A percentile compares a stretch with the other conserved stretches of the same genome.
These are phyloP conservation scores for Phytopythium delawarense DNA, from an alignment of 352 stramenopile genomes.

Conservation along the genomic window DNA sequence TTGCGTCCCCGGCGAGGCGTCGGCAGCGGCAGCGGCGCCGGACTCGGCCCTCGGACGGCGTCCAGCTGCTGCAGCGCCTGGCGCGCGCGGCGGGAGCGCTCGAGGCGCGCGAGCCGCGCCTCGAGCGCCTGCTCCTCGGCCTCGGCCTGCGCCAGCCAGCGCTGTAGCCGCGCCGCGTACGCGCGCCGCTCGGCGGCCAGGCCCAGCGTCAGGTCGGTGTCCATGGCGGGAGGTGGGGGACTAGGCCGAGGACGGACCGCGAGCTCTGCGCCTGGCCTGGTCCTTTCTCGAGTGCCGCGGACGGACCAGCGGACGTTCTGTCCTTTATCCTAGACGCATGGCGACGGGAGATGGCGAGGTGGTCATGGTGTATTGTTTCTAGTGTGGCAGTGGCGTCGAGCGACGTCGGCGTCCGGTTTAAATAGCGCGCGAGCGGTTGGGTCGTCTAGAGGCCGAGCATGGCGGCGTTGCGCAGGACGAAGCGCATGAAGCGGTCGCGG, in stretches of 20 bases:
- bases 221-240: background rate
- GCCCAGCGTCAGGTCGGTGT: background rate
- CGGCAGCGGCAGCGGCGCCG: background rate
- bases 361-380: no score
- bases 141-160: background rate
- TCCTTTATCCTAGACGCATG: no score
- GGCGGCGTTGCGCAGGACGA: constrained; percentile 64
- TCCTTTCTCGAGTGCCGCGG: background rate
- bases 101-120: background rate
- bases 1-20: background rate
- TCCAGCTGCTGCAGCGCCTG: constrained; percentile 14
- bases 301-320: no score
- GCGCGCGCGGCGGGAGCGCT: background rate
- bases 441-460: constrained; percentile 45
- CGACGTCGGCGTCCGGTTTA: no score
- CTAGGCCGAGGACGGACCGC: background rate
- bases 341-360: no score
- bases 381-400: no score
- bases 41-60: background rate
- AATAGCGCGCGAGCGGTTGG: no score
- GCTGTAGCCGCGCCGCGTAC: background rate
- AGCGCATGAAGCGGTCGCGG: constrained; percentile 72
- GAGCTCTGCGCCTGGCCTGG: background rate
- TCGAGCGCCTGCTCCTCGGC: background rate
- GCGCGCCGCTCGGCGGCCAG: background rate